phyloP scores from a whole-genome alignment of 129 eudicot species.

The Pseudognaphalium luteoalbum region DNA sequence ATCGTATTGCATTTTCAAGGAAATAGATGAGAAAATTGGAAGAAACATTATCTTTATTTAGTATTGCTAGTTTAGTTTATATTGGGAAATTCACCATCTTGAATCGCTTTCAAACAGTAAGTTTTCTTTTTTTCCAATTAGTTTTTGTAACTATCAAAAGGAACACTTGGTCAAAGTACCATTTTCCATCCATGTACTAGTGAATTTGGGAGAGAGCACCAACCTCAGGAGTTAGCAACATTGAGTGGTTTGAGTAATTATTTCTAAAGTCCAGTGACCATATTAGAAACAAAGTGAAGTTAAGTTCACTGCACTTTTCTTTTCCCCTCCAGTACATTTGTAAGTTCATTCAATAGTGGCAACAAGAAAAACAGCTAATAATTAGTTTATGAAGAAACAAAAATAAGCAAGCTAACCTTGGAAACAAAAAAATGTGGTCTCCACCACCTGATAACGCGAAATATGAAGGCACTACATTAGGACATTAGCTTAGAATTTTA shows the following conservation, averaged over 20 bases:
- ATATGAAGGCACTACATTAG: slow-evolving; percentile 36
- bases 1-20: too few relatives aligned
- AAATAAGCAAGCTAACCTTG: too few relatives aligned
- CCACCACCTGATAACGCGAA: slow-evolving; percentile 91
- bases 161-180: not conserved
- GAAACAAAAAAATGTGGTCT: slow-evolving; percentile 86
- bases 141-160: not conserved
- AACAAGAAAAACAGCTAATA: too few relatives aligned
- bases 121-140: too few relatives aligned
- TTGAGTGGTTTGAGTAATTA: not conserved
- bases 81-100: too few relatives aligned
- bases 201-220: slow-evolving; percentile 2
- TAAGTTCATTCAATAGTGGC: not conserved
- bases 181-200: not conserved
- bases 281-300: not conserved
- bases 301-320: too few relatives aligned
- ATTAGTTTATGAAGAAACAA: too few relatives aligned
- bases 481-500: slow-evolving; percentile 39
- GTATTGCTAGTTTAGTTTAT: too few relatives aligned
- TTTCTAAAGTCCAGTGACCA: not conserved
- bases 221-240: slow-evolving; percentile 98
- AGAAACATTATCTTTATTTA: too few relatives aligned
- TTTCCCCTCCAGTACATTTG: slow-evolving; percentile 3
- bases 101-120: too few relatives aligned
- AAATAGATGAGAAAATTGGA: too few relatives aligned